These are phyloP conservation scores for Musa balbisiana DNA, from an alignment of 202 grass and related monocot genomes.

Conservation along the genomic window DNA sequence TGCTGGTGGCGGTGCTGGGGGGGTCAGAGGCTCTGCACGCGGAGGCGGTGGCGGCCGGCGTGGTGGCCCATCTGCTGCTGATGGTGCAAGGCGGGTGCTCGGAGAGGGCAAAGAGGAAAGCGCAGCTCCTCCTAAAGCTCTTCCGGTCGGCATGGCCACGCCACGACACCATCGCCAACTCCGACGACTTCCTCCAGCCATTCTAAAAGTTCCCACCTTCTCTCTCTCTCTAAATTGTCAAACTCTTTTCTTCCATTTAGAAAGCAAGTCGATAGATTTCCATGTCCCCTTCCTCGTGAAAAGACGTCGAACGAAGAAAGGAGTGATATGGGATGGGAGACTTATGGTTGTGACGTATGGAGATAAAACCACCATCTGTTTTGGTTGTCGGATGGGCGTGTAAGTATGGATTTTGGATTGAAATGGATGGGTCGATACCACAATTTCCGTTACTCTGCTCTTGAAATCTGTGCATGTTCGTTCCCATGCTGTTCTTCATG, in stretches of 20 bases:
- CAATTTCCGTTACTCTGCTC: neutral
- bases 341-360: no score
- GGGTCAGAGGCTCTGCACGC: slow-evolving; percentile 48
- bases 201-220: slow-evolving; percentile 21
- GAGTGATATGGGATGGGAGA: no score
- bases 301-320: no score
- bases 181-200: slow-evolving; percentile 51
- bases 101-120: slow-evolving; percentile 74
- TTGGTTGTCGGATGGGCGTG: neutral
- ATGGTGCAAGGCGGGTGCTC: slow-evolving; percentile 87
- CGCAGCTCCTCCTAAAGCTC: slow-evolving; percentile 70
- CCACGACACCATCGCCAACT: slow-evolving; percentile 51
- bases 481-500: no score
- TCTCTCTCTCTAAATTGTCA: neutral
- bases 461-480: no score
- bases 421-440: neutral
- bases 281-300: neutral
- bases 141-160: slow-evolving; percentile 51
- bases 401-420: slow-evolving; percentile 3
- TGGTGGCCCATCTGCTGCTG: slow-evolving; percentile 58
- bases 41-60: slow-evolving; percentile 62
- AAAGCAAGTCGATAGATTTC: neutral
- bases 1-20: slow-evolving; percentile 59
- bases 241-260: neutral
- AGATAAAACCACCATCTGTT: no score